Evolutionary conservation across 495 filamentous ascomycete genomes (phyloP).

Genomic region (Glarea lozoyensis): DNA sequence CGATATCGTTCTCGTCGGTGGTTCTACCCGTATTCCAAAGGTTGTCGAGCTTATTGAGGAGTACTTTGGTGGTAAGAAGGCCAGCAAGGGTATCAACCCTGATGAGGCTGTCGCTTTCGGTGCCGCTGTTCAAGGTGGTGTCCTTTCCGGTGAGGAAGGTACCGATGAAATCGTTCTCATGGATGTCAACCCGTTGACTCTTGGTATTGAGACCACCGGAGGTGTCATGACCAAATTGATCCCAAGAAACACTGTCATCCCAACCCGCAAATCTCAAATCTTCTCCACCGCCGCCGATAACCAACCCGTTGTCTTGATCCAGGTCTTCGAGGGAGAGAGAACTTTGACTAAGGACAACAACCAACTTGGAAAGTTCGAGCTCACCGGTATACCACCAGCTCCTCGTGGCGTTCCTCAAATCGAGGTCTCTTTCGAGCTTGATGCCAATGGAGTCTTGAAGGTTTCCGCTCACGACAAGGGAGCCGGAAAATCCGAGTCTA

Average conservation of each 20-base stretch:
- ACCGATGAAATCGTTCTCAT: constrained; percentile 77
- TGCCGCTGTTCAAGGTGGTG: constrained; percentile 94
- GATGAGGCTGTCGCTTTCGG: constrained; percentile 98
- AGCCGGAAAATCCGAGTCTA: constrained; percentile 91
- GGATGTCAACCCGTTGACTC: constrained; percentile 96
- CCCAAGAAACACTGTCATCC: constrained; percentile 89
- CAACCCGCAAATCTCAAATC: constrained; percentile 94
- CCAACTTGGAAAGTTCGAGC: constrained; percentile 93
- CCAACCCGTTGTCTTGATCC: constrained; percentile 94
- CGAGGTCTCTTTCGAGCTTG: constrained; percentile 94
- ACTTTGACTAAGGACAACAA: constrained; percentile 91
- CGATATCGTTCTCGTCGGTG: constrained; percentile 87
- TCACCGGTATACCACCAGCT: constrained; percentile 88
- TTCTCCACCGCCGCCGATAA: constrained; percentile 98
- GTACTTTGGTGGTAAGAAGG: constrained; percentile 89
- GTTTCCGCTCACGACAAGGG: constrained; percentile 94
- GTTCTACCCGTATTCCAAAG: constrained; percentile 96
- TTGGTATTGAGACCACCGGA: constrained; percentile 97
- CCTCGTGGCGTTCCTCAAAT: constrained; percentile 96
- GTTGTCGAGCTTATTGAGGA: constrained; percentile 91
- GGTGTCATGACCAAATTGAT: constrained; percentile 98
- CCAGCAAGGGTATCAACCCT: constrained; percentile 97
- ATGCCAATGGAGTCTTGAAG: constrained; percentile 97
- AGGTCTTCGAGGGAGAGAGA: constrained; percentile 95
- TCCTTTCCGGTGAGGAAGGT: constrained; percentile 79